Percentiles rank a stretch among this genome's conserved stretches.
Conservation (phyloP, 2,329 filamentous ascomycete genomes). For the Thermoascus crustaceus region DNA sequence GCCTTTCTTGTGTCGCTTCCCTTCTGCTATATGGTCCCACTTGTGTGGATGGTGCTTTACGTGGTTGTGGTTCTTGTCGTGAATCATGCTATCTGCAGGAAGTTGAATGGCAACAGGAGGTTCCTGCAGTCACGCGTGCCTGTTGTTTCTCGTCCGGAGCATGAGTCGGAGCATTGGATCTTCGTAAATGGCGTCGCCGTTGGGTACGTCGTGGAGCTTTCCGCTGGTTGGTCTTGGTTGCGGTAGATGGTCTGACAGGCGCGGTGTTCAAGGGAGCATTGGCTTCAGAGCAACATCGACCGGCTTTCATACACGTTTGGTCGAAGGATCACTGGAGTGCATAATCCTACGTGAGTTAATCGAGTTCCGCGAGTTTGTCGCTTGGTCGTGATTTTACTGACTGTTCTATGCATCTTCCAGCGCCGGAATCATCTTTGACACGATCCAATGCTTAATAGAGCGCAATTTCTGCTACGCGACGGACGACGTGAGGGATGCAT, state of each 20-base stretch:
- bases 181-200: conserved; percentile 64
- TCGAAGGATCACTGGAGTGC: conserved; percentile 62
- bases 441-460: conserved; percentile 70
- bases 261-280: conserved; percentile 45
- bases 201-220: conserved; percentile 29
- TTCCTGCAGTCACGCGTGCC: conserved; percentile 32
- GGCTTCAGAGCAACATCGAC: conserved; percentile 64
- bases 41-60: conserved; percentile 35
- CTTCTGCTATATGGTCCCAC: too few species aligned
- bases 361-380: background rate
- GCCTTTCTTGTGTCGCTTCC: conserved; percentile 54
- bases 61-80: conserved; percentile 29
- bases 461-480: conserved; percentile 67
- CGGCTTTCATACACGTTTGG: conserved; percentile 64
- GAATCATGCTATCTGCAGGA: conserved; percentile 22
- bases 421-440: conserved; percentile 63
- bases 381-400: too few species aligned
- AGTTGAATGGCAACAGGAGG: conserved; percentile 42
- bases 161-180: conserved; percentile 64
- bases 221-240: conserved; percentile 38
- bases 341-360: conserved; percentile 58
- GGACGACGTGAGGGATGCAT: conserved; percentile 50
- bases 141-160: conserved; percentile 23
- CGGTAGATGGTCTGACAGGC: conserved; percentile 6
- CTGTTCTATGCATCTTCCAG: conserved; percentile 15